Base-by-base conservation (phyloP, 495 filamentous ascomycete genomes). In the Parathielavia appendiculata region DNA sequence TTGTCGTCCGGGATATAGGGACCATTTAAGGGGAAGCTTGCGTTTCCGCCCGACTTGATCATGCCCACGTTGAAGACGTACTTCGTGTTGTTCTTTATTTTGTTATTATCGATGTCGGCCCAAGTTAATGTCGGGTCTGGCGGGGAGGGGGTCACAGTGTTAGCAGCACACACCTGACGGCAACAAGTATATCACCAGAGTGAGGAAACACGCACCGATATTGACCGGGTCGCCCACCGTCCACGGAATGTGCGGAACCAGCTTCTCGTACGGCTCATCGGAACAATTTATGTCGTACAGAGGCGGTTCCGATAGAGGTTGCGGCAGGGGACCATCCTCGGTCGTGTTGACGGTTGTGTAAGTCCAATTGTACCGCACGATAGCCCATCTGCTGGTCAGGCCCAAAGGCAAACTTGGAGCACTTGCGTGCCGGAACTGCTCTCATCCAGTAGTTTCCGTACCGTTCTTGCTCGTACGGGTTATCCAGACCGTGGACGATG, bases 401-500 rank as follows among this genome's bases (percentile, higher is more conserved):
- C 1, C 56, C 61, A 1, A 1, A 63, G 61, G 4, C 49, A 13
- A 39, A 39, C 36, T 39, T 39, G 36, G 36, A 39, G 36, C 36
- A 39, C 36, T 39, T 39, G 36, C 36, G 36, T 16, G 36, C 36
- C 3, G 36, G 36, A 3, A 39, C 36, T 2, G 36, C 36, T 16
- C 36, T 11, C 36, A 39, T 39, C 36, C 36, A 39, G 36, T 39
- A 39, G 36, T 39, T 39, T 3, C 36, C 36, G 36, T 39, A 39
- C 36, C 36, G 36, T 16, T 39, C 36, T 16, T 39, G 2, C 16
- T 39, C 36, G 36, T 39, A 39, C 16, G 36, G 36, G 9, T 39
- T 39, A 16, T 4, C 11, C 36, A 39, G 36, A 11, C 36, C 86
- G 34, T 78, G 75, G 40, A 90, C 73, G 53, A 89, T 80, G 26